Evolutionary conservation across 140 eudicot species (phyloP), one percentile per base, ranked within the genome.

Genomic region (Anethum foeniculum): DNA sequence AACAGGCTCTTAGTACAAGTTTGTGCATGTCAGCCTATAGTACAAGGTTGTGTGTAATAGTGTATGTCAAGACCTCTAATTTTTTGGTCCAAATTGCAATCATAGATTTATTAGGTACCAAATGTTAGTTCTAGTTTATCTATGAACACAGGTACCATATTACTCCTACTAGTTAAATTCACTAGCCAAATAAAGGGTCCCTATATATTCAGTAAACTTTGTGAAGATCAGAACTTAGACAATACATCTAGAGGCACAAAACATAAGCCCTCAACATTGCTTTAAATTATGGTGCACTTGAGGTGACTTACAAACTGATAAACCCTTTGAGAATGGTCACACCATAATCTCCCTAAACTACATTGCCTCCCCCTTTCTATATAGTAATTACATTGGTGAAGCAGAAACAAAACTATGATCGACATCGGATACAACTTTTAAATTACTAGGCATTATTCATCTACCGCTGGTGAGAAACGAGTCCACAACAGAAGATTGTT

Each of bases 311-410:
- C 7, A 5, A 68, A 15, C 44, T 30, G 21, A 28, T 36, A 69
- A 69, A 69, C 44, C 41, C 46, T 11, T 68, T 30, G 12, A 34
- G 11, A 69, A 69, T 69, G 2, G n/a, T 16, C 75, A 15, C 75
- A 30, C 75, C 75, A 34, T 34, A 4, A 36, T 30, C 16, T 28
- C 4, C 14, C 44, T 32, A 36, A 69, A 36, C 46, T 69, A 85
- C 56, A 85, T 84, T 25, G 87, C 82, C 8, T 47, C 80, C 48
- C 82, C 78, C 13, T 39, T 18, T 13, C 46, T 54, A 84, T 52
- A 36, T 7, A 80, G 19, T 36, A 76, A 58, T 9, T 80, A 23
- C 30, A 44, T 19, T 39, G 87, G 87, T 28, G 85, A 85, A 54
- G 85, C 79, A 71, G 77, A 81, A 28, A 69, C 21, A 6, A 60